Conservation (phyloP, 129 eudicot genomes). For the Cynara cardunculus region DNA sequence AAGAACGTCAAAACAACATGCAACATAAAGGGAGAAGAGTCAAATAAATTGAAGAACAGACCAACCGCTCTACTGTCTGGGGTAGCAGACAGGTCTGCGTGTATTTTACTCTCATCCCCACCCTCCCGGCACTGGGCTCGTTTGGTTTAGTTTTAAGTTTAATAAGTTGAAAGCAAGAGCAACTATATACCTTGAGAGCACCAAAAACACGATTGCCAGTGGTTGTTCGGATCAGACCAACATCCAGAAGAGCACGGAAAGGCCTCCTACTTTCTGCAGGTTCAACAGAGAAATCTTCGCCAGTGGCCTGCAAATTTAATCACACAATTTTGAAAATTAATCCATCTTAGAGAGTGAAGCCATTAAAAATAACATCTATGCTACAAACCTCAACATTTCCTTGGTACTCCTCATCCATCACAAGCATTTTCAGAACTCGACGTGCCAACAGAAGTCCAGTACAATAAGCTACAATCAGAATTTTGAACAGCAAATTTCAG, state of each 20-base stretch:
- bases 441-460: conserved; percentile 61
- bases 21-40: too few species aligned
- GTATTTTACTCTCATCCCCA: too few species aligned
- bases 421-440: conserved; percentile 33
- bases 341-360: neutral
- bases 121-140: too few species aligned
- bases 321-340: neutral
- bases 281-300: conserved; percentile 46
- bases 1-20: neutral
- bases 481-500: neutral
- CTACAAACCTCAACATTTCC: neutral
- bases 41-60: too few species aligned
- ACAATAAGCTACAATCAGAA: conserved; percentile 38
- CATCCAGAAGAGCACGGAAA: conserved; percentile 52
- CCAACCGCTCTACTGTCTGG: too few species aligned
- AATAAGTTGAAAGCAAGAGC: neutral
- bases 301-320: conserved; percentile 34
- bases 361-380: neutral
- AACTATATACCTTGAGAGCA: conserved; percentile 42
- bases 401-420: neutral
- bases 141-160: neutral
- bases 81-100: too few species aligned
- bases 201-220: conserved; percentile 58
- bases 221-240: conserved; percentile 47
- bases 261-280: conserved; percentile 51